Base-by-base conservation (phyloP, 2,329 filamentous ascomycete species). In the Neurospora crassa region DNA sequence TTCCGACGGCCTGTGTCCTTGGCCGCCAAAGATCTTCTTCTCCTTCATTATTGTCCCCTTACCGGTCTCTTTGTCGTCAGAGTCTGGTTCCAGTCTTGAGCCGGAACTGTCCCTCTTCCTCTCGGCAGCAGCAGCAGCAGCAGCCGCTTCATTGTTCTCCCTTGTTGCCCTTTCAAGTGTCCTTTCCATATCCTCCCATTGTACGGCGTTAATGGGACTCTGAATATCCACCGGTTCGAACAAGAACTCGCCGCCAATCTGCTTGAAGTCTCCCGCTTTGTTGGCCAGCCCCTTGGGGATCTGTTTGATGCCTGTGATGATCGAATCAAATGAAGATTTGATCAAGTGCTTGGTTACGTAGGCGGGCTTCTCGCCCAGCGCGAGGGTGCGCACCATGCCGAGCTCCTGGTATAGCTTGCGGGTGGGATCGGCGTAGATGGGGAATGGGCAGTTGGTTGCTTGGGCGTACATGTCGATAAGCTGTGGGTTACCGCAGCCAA, bases 241-340 rank as follows among this genome's bases (percentile, higher is more conserved):
- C n/a, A 94, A 79, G 73, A 94, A 92, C 81, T 94, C 92, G 12
- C 92, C 92, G 34, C 92, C 91, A 2, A 92, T 89, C 80, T 93
- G 90, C 69, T 85, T 83, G 77, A 87, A 84, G 77, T 92, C 86
- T 3, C 92, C 91, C 24, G 86, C 88, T 78, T 89, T 89, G 72
- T 87, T 81, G 5, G 85, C 88, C 68, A 91, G 81, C 0, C 89
- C 89, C 8, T 78, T 82, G 18, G 84, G 84, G 1, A 90, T 80
- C 72, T 89, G 83, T 75, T 83, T 87, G 41, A 94, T 78, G 0
- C 83, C 87, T 79, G 92, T 90, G 5, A 85, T 78, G 69, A 91
- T 83, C 69, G 86, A 86, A 16, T 82, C 81, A 3, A 85, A 72
- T 2, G 88, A 82, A 1, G 82, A 83, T 71, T 84, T 83, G 5